Percentiles rank a stretch among this genome's conserved stretches.
phyloP scores from a whole-genome alignment of 805 yeast genomes.

The Metschnikowia anglica region DNA sequence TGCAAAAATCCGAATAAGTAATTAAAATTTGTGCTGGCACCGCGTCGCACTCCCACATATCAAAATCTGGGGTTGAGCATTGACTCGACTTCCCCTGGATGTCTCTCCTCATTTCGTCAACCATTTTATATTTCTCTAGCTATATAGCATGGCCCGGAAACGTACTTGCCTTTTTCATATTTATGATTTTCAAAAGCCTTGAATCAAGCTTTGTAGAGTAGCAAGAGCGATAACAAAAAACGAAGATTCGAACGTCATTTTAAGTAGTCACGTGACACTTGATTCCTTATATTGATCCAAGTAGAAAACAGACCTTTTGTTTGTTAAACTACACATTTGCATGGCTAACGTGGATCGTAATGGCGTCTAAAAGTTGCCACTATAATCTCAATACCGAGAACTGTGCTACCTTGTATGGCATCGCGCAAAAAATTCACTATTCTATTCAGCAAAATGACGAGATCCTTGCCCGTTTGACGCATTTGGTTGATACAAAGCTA shows the following conservation, averaged over 20 bases:
- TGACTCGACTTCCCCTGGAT: neutral
- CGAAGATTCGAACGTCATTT: neutral
- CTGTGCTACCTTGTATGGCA: slow-evolving; percentile 29
- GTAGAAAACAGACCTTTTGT: too few species aligned
- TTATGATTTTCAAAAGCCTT: neutral
- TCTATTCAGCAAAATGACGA: slow-evolving; percentile 27
- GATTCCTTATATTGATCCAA: too few species aligned
- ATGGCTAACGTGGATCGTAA: neutral
- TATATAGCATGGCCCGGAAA: slow-evolving; percentile 4
- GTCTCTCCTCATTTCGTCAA: neutral
- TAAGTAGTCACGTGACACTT: slow-evolving; percentile 2
- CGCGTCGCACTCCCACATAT: slow-evolving; percentile 3
- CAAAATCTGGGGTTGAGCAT: neutral
- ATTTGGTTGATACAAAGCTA: slow-evolving; percentile 24
- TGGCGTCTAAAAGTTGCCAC: slow-evolving; percentile 8
- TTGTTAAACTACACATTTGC: neutral
- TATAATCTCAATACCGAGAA: slow-evolving; percentile 33
- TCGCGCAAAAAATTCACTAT: slow-evolving; percentile 23
- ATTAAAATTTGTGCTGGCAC: neutral
- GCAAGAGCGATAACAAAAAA: neutral
- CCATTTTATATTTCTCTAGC: slow-evolving; percentile 4
- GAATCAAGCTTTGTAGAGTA: neutral
- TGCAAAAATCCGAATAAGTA: slow-evolving; percentile 12
- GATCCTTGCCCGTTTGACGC: slow-evolving; percentile 24
- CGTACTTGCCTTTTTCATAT: neutral